These are phyloP conservation scores for Hortaea werneckii DNA, from an alignment of 2,329 filamentous ascomycete species.

Conservation along the genomic window DNA sequence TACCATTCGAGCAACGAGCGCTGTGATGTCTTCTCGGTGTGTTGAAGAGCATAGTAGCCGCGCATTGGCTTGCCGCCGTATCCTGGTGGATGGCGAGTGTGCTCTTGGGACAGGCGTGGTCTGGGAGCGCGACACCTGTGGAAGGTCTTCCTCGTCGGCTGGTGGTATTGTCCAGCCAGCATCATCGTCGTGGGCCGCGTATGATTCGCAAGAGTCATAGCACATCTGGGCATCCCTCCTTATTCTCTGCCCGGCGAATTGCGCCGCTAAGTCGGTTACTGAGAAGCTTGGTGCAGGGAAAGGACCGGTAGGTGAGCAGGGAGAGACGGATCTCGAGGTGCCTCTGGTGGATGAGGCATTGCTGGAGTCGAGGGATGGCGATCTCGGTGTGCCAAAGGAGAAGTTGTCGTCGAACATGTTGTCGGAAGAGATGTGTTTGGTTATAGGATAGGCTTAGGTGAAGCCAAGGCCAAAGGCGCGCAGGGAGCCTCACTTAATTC, in stretches of 20 bases:
- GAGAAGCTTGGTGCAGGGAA: slow-evolving; percentile 17
- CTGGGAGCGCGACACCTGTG: slow-evolving; percentile 3
- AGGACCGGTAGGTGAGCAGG: slow-evolving; percentile 18
- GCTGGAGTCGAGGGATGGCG: slow-evolving; percentile 18
- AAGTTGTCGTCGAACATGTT: slow-evolving; percentile 24
- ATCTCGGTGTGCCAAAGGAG: slow-evolving; percentile 17
- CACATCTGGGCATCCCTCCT: slow-evolving; percentile 20
- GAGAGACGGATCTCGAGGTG: slow-evolving; percentile 23
- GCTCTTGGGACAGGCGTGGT: slow-evolving; percentile 4
- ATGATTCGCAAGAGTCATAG: slow-evolving; percentile 24
- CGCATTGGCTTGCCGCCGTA: slow-evolving; percentile 31
- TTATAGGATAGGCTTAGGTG: not conserved
- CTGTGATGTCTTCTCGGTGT: slow-evolving; percentile 32
- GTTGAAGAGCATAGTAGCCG: slow-evolving; percentile 31
- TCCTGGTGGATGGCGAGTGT: slow-evolving; percentile 28
- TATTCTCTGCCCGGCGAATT: slow-evolving; percentile 17
- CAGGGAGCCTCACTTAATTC: not conserved
- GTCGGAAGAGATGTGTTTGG: not conserved
- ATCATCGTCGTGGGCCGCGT: slow-evolving; percentile 23
- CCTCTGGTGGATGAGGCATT: slow-evolving; percentile 13
- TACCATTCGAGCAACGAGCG: slow-evolving; percentile 34
- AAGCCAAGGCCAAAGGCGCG: not conserved
- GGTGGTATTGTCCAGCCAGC: slow-evolving; percentile 19
- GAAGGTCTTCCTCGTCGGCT: slow-evolving; percentile 6
- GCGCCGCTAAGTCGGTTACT: slow-evolving; percentile 23